phyloP scores from a whole-genome alignment of 2,329 filamentous ascomycete genomes.

The Calycina marina region DNA sequence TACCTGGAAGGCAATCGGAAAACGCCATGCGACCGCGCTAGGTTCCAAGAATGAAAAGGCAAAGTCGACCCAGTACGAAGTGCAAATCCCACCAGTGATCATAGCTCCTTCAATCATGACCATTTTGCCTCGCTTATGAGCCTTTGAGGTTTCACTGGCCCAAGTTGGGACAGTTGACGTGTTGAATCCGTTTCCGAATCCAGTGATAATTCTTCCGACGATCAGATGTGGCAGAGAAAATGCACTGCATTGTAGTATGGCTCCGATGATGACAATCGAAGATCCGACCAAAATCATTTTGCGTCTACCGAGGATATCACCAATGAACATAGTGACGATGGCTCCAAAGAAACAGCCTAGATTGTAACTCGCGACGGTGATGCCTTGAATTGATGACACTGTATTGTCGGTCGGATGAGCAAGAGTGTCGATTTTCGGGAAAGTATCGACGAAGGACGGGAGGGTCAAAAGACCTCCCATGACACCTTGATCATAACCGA shows the following conservation, averaged over 20 bases:
- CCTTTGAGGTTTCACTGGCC: constrained; percentile 42
- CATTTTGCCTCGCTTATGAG: constrained; percentile 39
- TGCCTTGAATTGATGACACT: constrained; percentile 25
- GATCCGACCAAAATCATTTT: background rate
- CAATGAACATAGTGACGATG: constrained; percentile 27
- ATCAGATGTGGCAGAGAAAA: constrained; percentile 38
- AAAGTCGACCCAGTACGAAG: constrained; percentile 46
- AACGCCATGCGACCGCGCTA: constrained; percentile 39
- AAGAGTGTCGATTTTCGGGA: constrained; percentile 37
- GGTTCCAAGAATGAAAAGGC: constrained; percentile 36
- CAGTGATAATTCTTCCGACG: constrained; percentile 33
- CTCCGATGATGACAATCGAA: constrained; percentile 42
- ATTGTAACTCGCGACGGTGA: constrained; percentile 41
- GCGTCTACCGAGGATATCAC: background rate
- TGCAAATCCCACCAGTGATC: constrained; percentile 40
- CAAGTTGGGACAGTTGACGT: constrained; percentile 38
- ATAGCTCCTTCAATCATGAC: constrained; percentile 46
- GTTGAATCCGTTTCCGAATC: constrained; percentile 35
- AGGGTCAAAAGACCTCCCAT: constrained; percentile 1
- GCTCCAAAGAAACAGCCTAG: constrained; percentile 42
- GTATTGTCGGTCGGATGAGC: constrained; percentile 12
- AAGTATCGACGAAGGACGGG: constrained; percentile 16
- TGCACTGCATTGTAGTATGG: constrained; percentile 27
- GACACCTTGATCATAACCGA: constrained; percentile 5
- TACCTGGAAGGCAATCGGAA: constrained; percentile 40